These are phyloP conservation scores for Plenodomus tracheiphilus DNA, from an alignment of 2,329 filamentous ascomycete species.

Conservation along the genomic window DNA sequence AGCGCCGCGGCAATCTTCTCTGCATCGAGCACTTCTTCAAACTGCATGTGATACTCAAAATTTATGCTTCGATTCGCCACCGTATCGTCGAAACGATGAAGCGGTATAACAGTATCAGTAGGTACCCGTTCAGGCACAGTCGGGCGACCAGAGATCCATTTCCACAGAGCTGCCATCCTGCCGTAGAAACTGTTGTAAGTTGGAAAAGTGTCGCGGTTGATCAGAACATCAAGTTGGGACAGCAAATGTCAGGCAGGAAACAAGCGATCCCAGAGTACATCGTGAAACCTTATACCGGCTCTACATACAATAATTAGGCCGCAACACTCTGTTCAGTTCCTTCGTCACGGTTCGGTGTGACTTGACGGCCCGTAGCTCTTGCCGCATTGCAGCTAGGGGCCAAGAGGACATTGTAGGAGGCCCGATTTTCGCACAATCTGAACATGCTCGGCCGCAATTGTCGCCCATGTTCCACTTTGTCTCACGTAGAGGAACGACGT, in stretches of 20 bases:
- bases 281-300: neutral
- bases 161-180: neutral
- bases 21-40: constrained; percentile 53
- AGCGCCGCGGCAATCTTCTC: constrained; percentile 45
- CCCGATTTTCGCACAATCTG: neutral
- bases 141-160: neutral
- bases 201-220: no score
- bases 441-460: no score
- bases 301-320: neutral
- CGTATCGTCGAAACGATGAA: constrained; percentile 17
- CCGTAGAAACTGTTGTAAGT: no score
- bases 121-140: constrained; percentile 13
- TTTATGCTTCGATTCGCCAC: constrained; percentile 6
- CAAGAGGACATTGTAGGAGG: neutral
- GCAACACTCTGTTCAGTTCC: neutral
- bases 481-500: no score
- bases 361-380: neutral
- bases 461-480: no score
- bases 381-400: neutral
- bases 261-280: neutral
- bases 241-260: neutral
- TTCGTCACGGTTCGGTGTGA: neutral
- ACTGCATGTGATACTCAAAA: constrained; percentile 41
- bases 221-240: no score
- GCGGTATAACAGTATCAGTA: constrained; percentile 27